A percentile compares a stretch with the other conserved stretches of the same genome.
These are phyloP conservation scores for Kodamaea jinghongensis DNA, from an alignment of 805 yeast genomes.

Conservation along the genomic window DNA sequence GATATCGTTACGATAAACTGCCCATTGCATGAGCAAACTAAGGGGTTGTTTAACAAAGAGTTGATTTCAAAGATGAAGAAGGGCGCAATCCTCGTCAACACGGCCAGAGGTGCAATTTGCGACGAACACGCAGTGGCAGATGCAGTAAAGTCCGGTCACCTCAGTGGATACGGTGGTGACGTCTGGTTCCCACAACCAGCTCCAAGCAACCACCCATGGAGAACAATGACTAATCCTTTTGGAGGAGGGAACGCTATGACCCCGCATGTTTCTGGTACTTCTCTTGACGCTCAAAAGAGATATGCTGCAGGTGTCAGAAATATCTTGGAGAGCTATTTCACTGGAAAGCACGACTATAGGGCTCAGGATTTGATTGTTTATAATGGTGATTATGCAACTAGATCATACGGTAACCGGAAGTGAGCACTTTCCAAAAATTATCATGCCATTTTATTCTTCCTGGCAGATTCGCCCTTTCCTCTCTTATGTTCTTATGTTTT, in stretches of 20 bases:
- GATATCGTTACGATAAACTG: conserved; percentile 76
- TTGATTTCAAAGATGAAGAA: conserved; percentile 47
- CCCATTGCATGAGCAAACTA: conserved; percentile 70
- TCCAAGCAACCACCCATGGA: conserved; percentile 74
- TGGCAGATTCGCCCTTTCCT: too few species aligned
- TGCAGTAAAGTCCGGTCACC: conserved; percentile 66
- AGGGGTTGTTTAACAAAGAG: conserved; percentile 64
- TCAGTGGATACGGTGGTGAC: conserved; percentile 82
- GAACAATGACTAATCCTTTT: conserved; percentile 58
- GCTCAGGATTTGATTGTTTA: conserved; percentile 71
- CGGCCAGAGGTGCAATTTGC: conserved; percentile 61
- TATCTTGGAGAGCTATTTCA: conserved; percentile 61
- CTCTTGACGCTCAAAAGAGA: conserved; percentile 75
- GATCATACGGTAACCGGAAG: conserved; percentile 57
- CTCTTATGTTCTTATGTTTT: too few species aligned
- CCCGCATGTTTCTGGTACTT: conserved; percentile 77
- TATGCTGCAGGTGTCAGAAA: conserved; percentile 70
- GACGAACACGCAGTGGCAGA: conserved; percentile 72
- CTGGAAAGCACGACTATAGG: conserved; percentile 61
- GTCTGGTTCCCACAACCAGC: conserved; percentile 85
- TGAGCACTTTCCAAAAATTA: too few species aligned
- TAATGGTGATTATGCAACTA: conserved; percentile 70
- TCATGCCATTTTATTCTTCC: too few species aligned
- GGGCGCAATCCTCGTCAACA: conserved; percentile 15
- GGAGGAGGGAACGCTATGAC: conserved; percentile 84